phyloP scores from a whole-genome alignment of 495 filamentous ascomycete species.

The Penicillium malachiteum region DNA sequence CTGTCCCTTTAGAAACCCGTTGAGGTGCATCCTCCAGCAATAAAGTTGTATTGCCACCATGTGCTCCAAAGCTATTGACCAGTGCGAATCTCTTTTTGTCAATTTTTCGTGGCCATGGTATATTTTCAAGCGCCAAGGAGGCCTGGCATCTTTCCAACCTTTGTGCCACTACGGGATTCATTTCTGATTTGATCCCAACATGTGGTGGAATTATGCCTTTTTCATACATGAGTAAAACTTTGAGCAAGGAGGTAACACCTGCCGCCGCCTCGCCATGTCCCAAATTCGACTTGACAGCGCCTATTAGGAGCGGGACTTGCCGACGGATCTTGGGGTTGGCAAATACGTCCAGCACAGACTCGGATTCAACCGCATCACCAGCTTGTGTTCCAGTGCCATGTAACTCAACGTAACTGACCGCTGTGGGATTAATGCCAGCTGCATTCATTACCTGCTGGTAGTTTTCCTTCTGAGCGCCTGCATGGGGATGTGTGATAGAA shows the following conservation, averaged over 20 bases:
- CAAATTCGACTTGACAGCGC: constrained; percentile 35
- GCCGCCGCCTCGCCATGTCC: constrained; percentile 36
- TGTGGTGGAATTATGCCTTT: constrained; percentile 34
- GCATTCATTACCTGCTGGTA: constrained; percentile 42
- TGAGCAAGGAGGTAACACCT: constrained; percentile 30
- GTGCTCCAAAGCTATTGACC: constrained; percentile 2
- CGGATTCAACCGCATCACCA: constrained; percentile 35
- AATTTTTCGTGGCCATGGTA: not conserved
- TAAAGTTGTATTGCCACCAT: not conserved
- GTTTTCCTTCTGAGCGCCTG: constrained; percentile 41
- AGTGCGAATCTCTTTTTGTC: not conserved
- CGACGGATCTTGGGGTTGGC: constrained; percentile 12
- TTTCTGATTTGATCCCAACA: constrained; percentile 34
- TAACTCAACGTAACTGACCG: constrained; percentile 52
- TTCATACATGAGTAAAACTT: constrained; percentile 32
- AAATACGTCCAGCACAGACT: constrained; percentile 29
- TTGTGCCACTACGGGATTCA: constrained; percentile 29
- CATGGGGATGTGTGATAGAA: constrained; percentile 51
- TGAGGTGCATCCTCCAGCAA: not conserved
- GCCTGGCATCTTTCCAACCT: constrained; percentile 23
- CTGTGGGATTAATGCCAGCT: constrained; percentile 43
- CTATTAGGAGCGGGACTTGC: constrained; percentile 11
- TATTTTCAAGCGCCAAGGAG: constrained; percentile 22
- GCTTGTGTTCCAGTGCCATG: constrained; percentile 48
- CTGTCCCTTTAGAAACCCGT: not conserved